These are phyloP conservation scores for Malus sieversii DNA, from an alignment of 306 rosid species.

Conservation along the genomic window DNA sequence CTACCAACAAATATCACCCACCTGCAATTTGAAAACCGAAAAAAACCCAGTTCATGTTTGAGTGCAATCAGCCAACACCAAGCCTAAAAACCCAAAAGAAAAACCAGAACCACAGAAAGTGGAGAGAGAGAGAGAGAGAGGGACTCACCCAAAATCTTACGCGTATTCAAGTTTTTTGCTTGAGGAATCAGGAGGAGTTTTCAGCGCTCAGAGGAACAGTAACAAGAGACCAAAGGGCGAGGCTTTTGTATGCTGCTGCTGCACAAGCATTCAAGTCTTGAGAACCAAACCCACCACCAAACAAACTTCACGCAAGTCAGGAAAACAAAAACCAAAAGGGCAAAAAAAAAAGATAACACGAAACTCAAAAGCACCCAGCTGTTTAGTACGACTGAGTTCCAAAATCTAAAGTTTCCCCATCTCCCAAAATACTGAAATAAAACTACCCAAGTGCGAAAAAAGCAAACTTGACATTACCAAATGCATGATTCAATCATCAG, in stretches of 20 bases:
- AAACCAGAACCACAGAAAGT: neutral
- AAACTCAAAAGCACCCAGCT: slow-evolving; percentile 3
- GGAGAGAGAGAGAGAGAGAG: slow-evolving; percentile 4
- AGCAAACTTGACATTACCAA: slow-evolving; percentile 24
- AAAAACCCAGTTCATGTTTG: slow-evolving; percentile 16
- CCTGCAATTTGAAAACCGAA: neutral
- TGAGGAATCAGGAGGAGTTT: slow-evolving; percentile 8
- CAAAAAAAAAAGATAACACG: neutral
- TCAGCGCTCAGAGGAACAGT: slow-evolving; percentile 25
- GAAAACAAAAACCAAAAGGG: slow-evolving; percentile 16
- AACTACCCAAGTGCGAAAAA: slow-evolving; percentile 10
- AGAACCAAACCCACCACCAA: slow-evolving; percentile 23
- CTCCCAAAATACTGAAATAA: neutral
- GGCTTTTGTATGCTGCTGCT: slow-evolving; percentile 1
- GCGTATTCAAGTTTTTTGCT: slow-evolving; percentile 1
- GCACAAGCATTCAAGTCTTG: slow-evolving; percentile 15
- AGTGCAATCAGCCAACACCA: slow-evolving; percentile 17
- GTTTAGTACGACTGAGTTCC: neutral
- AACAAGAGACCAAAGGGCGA: slow-evolving; percentile 19
- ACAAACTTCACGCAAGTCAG: slow-evolving; percentile 19
- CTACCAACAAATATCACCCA: slow-evolving; percentile 16
- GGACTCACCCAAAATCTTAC: slow-evolving; percentile 25
- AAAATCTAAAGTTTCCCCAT: slow-evolving; percentile 6
- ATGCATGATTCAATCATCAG: slow-evolving; percentile 18
- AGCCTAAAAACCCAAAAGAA: slow-evolving; percentile 17